Conservation (phyloP, 2,329 filamentous ascomycete species). For the Hortaea sp. region DNA sequence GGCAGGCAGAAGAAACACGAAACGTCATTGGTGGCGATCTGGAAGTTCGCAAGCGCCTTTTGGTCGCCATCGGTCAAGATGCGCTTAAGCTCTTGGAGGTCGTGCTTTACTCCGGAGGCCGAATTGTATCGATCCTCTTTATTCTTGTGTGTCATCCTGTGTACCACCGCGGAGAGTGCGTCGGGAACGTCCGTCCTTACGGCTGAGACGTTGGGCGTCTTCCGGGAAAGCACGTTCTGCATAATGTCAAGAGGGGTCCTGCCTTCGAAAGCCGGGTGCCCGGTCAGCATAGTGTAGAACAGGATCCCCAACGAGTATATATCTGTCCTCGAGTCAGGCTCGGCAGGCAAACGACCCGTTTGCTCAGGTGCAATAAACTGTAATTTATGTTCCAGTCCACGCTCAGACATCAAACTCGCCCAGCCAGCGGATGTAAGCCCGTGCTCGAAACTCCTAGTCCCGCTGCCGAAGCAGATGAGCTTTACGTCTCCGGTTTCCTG, state of each 20-base stretch:
- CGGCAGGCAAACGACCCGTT: slow-evolving; percentile 82
- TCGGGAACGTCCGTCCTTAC: slow-evolving; percentile 77
- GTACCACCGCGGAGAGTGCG: slow-evolving; percentile 69
- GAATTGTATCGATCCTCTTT: slow-evolving; percentile 85
- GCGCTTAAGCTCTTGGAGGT: slow-evolving; percentile 63
- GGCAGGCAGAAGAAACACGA: slow-evolving; percentile 89
- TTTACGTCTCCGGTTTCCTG: slow-evolving; percentile 60
- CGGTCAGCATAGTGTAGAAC: slow-evolving; percentile 77
- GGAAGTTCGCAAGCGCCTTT: slow-evolving; percentile 60
- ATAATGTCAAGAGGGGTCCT: slow-evolving; percentile 79
- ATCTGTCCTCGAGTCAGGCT: slow-evolving; percentile 84
- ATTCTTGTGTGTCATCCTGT: slow-evolving; percentile 85
- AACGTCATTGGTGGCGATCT: slow-evolving; percentile 72
- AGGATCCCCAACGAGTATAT: slow-evolving; percentile 86
- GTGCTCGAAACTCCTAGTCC: slow-evolving; percentile 80
- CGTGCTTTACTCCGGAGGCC: slow-evolving; percentile 72
- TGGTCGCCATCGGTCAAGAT: slow-evolving; percentile 67
- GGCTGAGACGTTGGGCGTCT: slow-evolving; percentile 65
- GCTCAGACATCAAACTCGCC: slow-evolving; percentile 70
- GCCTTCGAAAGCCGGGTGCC: slow-evolving; percentile 70
- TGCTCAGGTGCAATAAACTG: slow-evolving; percentile 91
- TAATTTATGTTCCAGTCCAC: slow-evolving; percentile 80
- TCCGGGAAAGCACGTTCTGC: slow-evolving; percentile 72
- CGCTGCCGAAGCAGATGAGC: slow-evolving; percentile 76
- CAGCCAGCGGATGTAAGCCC: slow-evolving; percentile 76